These are phyloP conservation scores for Nakazawaea pomicola DNA, from an alignment of 805 yeast species.

Conservation along the genomic window DNA sequence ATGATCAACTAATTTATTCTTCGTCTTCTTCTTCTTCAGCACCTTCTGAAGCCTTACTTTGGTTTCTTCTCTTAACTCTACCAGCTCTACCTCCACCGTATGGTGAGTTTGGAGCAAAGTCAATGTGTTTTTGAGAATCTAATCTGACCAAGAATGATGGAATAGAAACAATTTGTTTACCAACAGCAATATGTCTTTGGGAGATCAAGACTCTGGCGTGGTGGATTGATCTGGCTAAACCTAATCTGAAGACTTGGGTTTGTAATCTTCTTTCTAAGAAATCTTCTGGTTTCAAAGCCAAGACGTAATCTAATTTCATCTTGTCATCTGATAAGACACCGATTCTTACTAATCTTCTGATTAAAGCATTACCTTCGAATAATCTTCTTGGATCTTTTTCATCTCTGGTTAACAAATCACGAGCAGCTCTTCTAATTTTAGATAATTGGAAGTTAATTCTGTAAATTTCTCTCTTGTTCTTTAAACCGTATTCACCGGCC, in stretches of 20 bases:
- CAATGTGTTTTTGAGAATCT: slow-evolving; percentile 99
- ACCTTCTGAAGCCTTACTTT: slow-evolving; percentile 65
- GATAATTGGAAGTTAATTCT: slow-evolving; percentile 99
- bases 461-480: slow-evolving; percentile 99
- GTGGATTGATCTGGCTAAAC: slow-evolving; percentile 98
- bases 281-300: slow-evolving; percentile 97
- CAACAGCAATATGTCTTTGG: slow-evolving; percentile 99
- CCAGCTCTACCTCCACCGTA: slow-evolving; percentile 99
- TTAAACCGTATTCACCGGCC: slow-evolving; percentile 99
- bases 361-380: slow-evolving; percentile 99
- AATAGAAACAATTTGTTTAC: slow-evolving; percentile 97
- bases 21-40: slow-evolving; percentile 60
- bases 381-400: slow-evolving; percentile 99
- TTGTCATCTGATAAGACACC: slow-evolving; percentile 99
- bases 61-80: slow-evolving; percentile 97
- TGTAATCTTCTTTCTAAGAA: slow-evolving; percentile 99
- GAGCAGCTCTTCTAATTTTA: slow-evolving; percentile 99
- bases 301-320: slow-evolving; percentile 99
- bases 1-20: slow-evolving; percentile 41
- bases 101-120: slow-evolving; percentile 98
- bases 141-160: slow-evolving; percentile 99
- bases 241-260: slow-evolving; percentile 99
- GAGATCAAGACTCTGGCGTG: slow-evolving; percentile 98
- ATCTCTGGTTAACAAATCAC: slow-evolving; percentile 99
- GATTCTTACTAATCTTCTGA: slow-evolving; percentile 98